phyloP scores from a whole-genome alignment of 2,329 filamentous ascomycete species.

The Fusarium dlaminii region DNA sequence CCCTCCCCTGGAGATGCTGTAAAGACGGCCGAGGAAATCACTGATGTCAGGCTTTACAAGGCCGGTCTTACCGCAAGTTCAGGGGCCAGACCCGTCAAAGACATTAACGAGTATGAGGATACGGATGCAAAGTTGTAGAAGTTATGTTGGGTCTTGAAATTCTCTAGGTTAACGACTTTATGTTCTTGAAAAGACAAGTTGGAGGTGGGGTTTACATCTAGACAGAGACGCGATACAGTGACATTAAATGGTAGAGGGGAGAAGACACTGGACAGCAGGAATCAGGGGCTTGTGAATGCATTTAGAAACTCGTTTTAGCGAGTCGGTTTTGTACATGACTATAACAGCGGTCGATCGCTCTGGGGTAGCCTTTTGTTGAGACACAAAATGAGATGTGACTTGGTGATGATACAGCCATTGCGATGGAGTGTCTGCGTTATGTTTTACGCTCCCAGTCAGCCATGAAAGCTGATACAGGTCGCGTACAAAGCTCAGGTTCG shows the following conservation, averaged over 20 bases:
- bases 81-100: slow-evolving; percentile 76
- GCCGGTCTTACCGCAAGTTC: slow-evolving; percentile 75
- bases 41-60: slow-evolving; percentile 84
- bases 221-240: slow-evolving; percentile 15
- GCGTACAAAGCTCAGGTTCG: background rate
- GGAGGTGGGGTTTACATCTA: slow-evolving; percentile 14
- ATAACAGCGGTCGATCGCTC: background rate
- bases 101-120: slow-evolving; percentile 87
- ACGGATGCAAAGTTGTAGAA: slow-evolving; percentile 78
- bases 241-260: slow-evolving; percentile 12
- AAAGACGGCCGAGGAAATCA: slow-evolving; percentile 66
- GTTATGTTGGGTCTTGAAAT: background rate
- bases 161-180: slow-evolving; percentile 2
- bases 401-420: background rate
- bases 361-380: background rate
- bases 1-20: slow-evolving; percentile 49
- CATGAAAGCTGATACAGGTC: background rate
- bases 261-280: background rate
- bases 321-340: slow-evolving; percentile 13
- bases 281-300: background rate
- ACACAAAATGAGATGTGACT: background rate
- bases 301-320: slow-evolving; percentile 4
- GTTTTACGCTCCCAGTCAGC: background rate
- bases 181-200: slow-evolving; percentile 5
- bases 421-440: background rate